Evolutionary conservation across 805 yeast genomes (phyloP), one percentile per base, ranked within the genome.

Genomic region (Kodamaea fukazawae): DNA sequence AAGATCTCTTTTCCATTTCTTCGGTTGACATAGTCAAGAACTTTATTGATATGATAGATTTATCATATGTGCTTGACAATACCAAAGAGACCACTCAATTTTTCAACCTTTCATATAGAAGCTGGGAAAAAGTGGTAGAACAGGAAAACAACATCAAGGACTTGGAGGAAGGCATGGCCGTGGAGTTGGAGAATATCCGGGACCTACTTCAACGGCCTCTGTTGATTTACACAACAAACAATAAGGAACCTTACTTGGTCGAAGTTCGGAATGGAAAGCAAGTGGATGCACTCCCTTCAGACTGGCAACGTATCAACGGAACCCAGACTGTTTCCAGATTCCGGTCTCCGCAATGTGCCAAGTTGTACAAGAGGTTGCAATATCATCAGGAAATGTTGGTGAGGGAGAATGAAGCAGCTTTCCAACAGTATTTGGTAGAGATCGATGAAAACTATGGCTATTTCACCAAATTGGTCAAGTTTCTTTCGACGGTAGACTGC

Each of bases 251-350:
- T 2, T 85, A 82, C 53, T 63, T 90, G 34, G 72, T 93, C 15
- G 96, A 90, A 51, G 81, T 91, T 0, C 65, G 87, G 32, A 80
- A 81, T 45, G 67, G 66, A 1, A 61, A 74, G 9, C 76, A 76
- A 32, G 67, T 74, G 2, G 76, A 75, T 31, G 59, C 63, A 1
- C 60, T 90, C 2, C 98, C 98, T 0, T 50, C 65, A 2, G 79
- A 77, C 37, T 91, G 96, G 96, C 62, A 83, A 9, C 83, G 86
- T 49, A 75, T 86, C 18, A 83, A 77, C 50, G 83, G 83, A 7
- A 75, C 95, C 34, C 68, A 79, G 45, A 58, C 79, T 1, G 81
- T 87, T 1, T 76, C 88, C 2, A 65, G 98, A 42, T 90, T 78
- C 58, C 67, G 89, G 43, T 70, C 96, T 0, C 86, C 95, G 0